A percentile compares a stretch with the other conserved stretches of the same genome.
These are phyloP conservation scores for Cyberlindnera veronae DNA, from an alignment of 805 yeast species.

Conservation along the genomic window DNA sequence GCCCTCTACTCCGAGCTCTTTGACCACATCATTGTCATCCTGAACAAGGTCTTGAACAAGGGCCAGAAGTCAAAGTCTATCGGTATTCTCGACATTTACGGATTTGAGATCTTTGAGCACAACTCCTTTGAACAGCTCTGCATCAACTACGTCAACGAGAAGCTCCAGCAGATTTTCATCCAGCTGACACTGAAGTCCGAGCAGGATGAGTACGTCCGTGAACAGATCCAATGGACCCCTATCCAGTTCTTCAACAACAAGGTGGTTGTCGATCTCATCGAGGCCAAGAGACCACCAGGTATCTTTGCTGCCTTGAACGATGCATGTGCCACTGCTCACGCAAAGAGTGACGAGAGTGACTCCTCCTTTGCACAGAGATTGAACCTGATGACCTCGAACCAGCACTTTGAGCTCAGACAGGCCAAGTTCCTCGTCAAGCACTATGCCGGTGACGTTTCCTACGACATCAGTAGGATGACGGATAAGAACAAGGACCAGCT, in stretches of 20 bases:
- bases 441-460: slow-evolving; percentile 98
- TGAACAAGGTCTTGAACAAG: slow-evolving; percentile 68
- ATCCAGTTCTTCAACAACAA: slow-evolving; percentile 94
- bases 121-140: slow-evolving; percentile 95
- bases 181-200: slow-evolving; percentile 94
- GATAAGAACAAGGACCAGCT: slow-evolving; percentile 95
- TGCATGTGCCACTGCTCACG: slow-evolving; percentile 97
- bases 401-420: slow-evolving; percentile 86
- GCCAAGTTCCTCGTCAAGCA: slow-evolving; percentile 88
- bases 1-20: slow-evolving; percentile 89
- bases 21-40: slow-evolving; percentile 95
- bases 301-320: slow-evolving; percentile 94
- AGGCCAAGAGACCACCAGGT: slow-evolving; percentile 92
- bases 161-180: slow-evolving; percentile 93
- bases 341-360: slow-evolving; percentile 94
- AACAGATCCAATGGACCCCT: slow-evolving; percentile 96
- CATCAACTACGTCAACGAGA: slow-evolving; percentile 93
- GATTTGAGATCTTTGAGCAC: slow-evolving; percentile 93
- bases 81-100: slow-evolving; percentile 93
- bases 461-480: slow-evolving; percentile 85
- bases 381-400: slow-evolving; percentile 75
- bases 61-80: slow-evolving; percentile 56
- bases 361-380: slow-evolving; percentile 92
- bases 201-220: slow-evolving; percentile 95
- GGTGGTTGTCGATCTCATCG: slow-evolving; percentile 95